Evolutionary conservation across 805 yeast species (phyloP).

Genomic region (Candida nemodendra): DNA sequence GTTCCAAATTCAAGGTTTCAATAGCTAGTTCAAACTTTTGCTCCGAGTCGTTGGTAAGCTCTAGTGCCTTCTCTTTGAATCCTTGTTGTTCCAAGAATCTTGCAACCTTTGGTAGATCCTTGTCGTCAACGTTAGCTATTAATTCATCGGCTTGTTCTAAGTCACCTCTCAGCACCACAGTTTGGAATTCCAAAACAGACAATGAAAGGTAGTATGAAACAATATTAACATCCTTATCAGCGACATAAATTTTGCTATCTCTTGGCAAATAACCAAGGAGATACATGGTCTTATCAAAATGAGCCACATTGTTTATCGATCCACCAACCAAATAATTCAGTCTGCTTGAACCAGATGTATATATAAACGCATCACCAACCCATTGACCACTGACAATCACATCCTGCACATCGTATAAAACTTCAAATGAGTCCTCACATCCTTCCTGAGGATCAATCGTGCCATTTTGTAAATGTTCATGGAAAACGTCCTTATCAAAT

Average conservation of each 20-base stretch:
- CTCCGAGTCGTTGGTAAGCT: slow-evolving; percentile 81
- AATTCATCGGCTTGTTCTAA: slow-evolving; percentile 75
- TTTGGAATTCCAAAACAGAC: slow-evolving; percentile 91
- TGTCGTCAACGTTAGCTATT: slow-evolving; percentile 59
- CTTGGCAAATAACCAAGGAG: slow-evolving; percentile 86
- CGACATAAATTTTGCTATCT: slow-evolving; percentile 84
- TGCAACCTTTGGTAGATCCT: slow-evolving; percentile 74
- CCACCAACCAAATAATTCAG: slow-evolving; percentile 95
- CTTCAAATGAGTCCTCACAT: slow-evolving; percentile 82
- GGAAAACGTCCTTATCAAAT: slow-evolving; percentile 66
- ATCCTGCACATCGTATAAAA: slow-evolving; percentile 79
- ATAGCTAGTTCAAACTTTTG: slow-evolving; percentile 90
- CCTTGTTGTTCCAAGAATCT: slow-evolving; percentile 95
- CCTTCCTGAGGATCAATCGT: slow-evolving; percentile 78
- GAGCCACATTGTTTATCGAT: slow-evolving; percentile 85
- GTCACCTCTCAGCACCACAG: slow-evolving; percentile 93
- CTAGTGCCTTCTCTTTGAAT: slow-evolving; percentile 75
- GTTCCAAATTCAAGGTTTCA: slow-evolving; percentile 63
- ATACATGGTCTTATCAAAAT: slow-evolving; percentile 85
- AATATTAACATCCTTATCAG: slow-evolving; percentile 87
- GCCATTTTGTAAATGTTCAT: slow-evolving; percentile 58
- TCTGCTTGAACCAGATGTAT: slow-evolving; percentile 83
- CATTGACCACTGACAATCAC: slow-evolving; percentile 85
- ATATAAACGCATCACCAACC: slow-evolving; percentile 96
- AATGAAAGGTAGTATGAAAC: slow-evolving; percentile 78